A percentile compares a stretch with the other conserved stretches of the same genome.
Evolutionary conservation across 805 yeast genomes (phyloP).

Genomic region (Schizosaccharomyces cryophilus): DNA sequence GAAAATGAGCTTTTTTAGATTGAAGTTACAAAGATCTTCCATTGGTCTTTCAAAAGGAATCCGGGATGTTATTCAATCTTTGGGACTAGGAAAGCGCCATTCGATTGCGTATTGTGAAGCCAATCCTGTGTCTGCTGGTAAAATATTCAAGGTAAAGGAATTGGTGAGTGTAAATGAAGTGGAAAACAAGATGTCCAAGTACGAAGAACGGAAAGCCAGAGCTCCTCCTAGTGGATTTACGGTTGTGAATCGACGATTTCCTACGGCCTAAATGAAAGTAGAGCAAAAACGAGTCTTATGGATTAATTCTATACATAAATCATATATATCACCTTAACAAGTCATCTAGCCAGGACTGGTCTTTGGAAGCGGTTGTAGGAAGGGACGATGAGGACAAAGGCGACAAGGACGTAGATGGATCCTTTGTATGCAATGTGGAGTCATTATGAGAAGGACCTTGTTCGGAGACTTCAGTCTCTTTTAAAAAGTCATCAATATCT

Average conservation of each 20-base stretch:
- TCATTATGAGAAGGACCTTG: not conserved
- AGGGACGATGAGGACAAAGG: not conserved
- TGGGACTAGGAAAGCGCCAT: not conserved
- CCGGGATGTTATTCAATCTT: not conserved
- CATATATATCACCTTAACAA: not conserved
- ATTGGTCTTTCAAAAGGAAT: too few relatives aligned
- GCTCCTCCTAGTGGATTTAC: not conserved
- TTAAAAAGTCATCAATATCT: not conserved
- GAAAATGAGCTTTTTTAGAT: too few relatives aligned
- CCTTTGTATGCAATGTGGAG: not conserved
- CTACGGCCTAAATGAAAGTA: not conserved
- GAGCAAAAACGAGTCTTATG: not conserved
- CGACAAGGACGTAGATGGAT: too few relatives aligned
- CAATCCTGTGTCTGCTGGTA: not conserved
- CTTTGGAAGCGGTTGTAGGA: not conserved
- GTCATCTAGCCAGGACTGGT: not conserved
- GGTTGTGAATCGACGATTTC: not conserved
- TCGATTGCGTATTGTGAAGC: not conserved
- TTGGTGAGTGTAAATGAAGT: not conserved
- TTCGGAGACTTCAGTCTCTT: not conserved
- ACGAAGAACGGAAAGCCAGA: not conserved
- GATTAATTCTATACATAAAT: not conserved
- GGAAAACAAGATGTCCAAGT: not conserved
- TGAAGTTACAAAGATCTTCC: too few relatives aligned
- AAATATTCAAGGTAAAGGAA: not conserved